These are phyloP conservation scores for Oleoguttula mirabilis DNA, from an alignment of 495 filamentous ascomycete genomes.

Conservation along the genomic window DNA sequence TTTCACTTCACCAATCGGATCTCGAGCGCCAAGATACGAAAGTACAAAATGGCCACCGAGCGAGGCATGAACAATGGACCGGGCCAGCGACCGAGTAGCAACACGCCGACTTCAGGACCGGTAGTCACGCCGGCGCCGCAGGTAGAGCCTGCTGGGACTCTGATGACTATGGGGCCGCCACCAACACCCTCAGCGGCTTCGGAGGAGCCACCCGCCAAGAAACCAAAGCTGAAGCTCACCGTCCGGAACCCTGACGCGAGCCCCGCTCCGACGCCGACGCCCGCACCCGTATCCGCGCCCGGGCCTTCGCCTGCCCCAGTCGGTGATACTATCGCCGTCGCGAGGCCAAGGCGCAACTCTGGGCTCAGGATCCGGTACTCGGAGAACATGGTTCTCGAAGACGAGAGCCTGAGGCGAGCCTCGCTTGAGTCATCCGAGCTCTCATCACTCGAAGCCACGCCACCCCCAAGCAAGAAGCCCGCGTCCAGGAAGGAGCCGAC, in stretches of 20 bases:
- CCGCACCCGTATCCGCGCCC: not conserved
- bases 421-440: slow-evolving; percentile 6
- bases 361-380: slow-evolving; percentile 13
- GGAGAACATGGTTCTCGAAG: slow-evolving; percentile 16
- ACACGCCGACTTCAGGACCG: not conserved
- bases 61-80: slow-evolving; percentile 8
- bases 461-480: not conserved
- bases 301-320: not conserved
- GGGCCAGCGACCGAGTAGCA: not conserved
- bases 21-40: slow-evolving; percentile 18
- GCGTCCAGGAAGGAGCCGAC: not conserved
- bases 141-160: not conserved
- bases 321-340: not conserved
- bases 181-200: not conserved
- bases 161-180: not conserved
- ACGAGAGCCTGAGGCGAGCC: slow-evolving; percentile 4
- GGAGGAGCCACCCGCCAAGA: slow-evolving; percentile 11
- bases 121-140: slow-evolving; percentile 2
- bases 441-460: not conserved
- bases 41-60: slow-evolving; percentile 18
- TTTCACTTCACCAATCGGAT: slow-evolving; percentile 19
- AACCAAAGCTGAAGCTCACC: slow-evolving; percentile 7
- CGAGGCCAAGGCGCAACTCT: slow-evolving; percentile 4
- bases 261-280: no score
- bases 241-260: not conserved